Evolutionary conservation across 2,329 filamentous ascomycete species (phyloP).

Genomic region (Penicillium fuscoglaucum): DNA sequence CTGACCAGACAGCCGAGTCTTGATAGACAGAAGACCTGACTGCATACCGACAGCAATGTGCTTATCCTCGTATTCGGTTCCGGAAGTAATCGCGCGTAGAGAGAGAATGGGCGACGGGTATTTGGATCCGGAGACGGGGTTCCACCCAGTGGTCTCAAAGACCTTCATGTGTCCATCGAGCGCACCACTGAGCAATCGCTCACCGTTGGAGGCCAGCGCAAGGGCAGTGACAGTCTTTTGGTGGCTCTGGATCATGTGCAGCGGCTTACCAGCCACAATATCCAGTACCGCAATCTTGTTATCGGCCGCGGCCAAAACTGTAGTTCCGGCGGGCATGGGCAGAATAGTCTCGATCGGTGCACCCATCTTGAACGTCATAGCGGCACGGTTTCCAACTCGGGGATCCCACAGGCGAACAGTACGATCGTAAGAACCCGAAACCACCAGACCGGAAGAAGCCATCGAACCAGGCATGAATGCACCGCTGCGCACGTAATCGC

Average conservation of each 20-base stretch:
- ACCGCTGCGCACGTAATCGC: constrained; percentile 87
- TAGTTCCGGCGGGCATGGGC: constrained; percentile 81
- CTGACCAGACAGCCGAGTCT: constrained; percentile 80
- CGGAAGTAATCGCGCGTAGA: constrained; percentile 70
- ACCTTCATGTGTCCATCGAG: constrained; percentile 97
- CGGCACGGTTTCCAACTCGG: constrained; percentile 65
- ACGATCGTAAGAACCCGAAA: constrained; percentile 91
- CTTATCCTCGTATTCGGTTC: constrained; percentile 73
- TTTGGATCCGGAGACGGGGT: constrained; percentile 91
- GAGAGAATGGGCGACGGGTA: constrained; percentile 90
- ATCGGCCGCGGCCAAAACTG: constrained; percentile 78
- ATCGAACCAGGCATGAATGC: constrained; percentile 72
- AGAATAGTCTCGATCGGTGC: constrained; percentile 86
- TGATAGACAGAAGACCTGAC: constrained; percentile 85
- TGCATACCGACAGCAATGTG: constrained; percentile 95
- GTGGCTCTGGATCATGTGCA: constrained; percentile 86
- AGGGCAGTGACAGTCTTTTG: constrained; percentile 96
- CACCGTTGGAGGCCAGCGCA: constrained; percentile 75
- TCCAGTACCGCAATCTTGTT: constrained; percentile 90
- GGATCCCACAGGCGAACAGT: constrained; percentile 95
- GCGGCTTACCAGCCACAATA: constrained; percentile 82
- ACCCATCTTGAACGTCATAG: constrained; percentile 95
- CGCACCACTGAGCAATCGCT: constrained; percentile 79
- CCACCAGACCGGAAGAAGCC: constrained; percentile 68
- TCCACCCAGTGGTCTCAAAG: constrained; percentile 92